Conservation (phyloP, 1,139 yeast genomes). For the Nakaseomyces uthaithaninus region DNA sequence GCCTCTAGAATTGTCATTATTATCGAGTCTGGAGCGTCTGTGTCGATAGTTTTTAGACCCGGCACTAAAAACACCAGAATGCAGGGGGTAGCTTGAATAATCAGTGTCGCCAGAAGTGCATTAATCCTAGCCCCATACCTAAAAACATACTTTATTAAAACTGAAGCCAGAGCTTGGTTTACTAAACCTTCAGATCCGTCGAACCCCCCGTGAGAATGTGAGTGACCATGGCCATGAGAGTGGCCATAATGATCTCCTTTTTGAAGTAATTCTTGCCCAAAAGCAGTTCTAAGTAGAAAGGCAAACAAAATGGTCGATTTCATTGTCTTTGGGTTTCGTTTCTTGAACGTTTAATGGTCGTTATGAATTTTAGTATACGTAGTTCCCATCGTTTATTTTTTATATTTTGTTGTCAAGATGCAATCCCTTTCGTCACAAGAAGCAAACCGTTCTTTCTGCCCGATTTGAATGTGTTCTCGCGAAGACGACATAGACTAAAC, state of each 20-base stretch:
- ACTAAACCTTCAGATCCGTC: neutral
- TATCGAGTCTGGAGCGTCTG: conserved; percentile 37
- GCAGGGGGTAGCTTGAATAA: conserved; percentile 57
- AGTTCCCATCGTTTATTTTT: neutral
- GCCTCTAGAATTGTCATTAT: conserved; percentile 46
- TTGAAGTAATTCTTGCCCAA: neutral
- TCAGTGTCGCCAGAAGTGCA: conserved; percentile 51
- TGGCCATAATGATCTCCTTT: neutral
- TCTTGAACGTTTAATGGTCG: neutral
- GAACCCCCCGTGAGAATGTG: neutral
- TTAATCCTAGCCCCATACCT: conserved; percentile 36
- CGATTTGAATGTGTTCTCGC: too few relatives aligned
- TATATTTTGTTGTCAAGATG: neutral
- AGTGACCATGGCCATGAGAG: neutral
- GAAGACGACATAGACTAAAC: too few relatives aligned
- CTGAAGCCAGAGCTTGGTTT: neutral
- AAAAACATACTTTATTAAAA: conserved; percentile 14
- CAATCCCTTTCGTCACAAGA: too few relatives aligned
- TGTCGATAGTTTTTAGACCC: conserved; percentile 24
- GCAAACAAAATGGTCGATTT: neutral
- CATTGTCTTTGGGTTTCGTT: neutral
- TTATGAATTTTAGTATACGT: neutral
- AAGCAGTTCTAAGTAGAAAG: neutral
- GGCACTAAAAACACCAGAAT: conserved; percentile 47
- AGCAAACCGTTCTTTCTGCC: too few relatives aligned